Evolutionary conservation across 2,329 filamentous ascomycete species (phyloP), one percentile per base, ranked within the genome.

Genomic region (Talaromyces funiculosus): DNA sequence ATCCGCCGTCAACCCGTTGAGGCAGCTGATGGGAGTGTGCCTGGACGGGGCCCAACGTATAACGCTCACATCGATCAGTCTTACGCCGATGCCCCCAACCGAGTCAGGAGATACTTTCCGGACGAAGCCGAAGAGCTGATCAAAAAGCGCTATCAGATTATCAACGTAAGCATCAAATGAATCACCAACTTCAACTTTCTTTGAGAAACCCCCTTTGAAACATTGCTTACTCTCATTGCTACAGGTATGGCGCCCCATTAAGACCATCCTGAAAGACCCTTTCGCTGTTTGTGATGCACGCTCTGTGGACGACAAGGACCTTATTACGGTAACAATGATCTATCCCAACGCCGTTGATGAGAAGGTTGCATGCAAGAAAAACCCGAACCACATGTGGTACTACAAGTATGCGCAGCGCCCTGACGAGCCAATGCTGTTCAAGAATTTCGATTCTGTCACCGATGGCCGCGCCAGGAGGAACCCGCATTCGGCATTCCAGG

Each of bases 401-500:
- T 67, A 65, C 54, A 43, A 66, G 24, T 57, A 59, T 35, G 40
- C 43, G 24, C 64, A 67, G 61, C 61, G 56, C 56, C 63, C 63
- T 10, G 57, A 65, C 31, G 62, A 69, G 56, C 64, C 64, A 29
- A 38, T 67, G 26, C 40, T 67, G 18, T 69, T 69, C 20, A 65
- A 59, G 42, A 67, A 68, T 42, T 66, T 67, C 31, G 64, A 67
- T 29, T 47, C 43, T 53, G 65, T 63, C 38, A 51, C 51, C 6
- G 54, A 59, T 43, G 62, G 60, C 20, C 61, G 64, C 16, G 56
- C 60, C 31, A 65, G 60, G 10, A 42, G 81, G 16, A 47, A 47
- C 20, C 80, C 81, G 16, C 82, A 84, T 62, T 78, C 77, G 10
- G 79, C 81, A 2, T 84, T 84, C 70, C 68, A 70, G 37, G 76